These are phyloP conservation scores for Nigrograna mackinnonii DNA, from an alignment of 2,329 filamentous ascomycete species.

Conservation along the genomic window DNA sequence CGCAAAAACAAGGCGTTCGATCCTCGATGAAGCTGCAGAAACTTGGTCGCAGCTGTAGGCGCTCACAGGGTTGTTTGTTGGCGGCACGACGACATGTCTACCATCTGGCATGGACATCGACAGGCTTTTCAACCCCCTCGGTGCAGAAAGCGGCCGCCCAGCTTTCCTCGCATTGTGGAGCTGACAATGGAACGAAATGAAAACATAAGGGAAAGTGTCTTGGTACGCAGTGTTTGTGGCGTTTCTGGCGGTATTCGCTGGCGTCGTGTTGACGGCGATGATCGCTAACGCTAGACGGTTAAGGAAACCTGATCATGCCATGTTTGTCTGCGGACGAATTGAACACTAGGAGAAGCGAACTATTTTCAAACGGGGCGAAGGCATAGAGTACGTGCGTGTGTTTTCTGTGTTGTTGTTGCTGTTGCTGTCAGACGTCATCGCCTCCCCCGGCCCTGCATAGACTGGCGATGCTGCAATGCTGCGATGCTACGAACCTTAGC, in stretches of 20 bases:
- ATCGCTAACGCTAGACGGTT: not conserved
- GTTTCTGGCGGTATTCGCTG: not conserved
- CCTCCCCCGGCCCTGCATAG: no score
- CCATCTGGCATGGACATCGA: slow-evolving; percentile 7
- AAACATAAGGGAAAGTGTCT: not conserved
- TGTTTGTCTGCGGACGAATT: not conserved
- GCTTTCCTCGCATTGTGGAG: slow-evolving; percentile 1
- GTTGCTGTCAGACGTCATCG: not conserved
- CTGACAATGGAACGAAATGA: slow-evolving; percentile 2
- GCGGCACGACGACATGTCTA: not conserved
- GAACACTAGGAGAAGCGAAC: not conserved
- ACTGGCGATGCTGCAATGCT: no score
- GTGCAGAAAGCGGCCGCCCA: no score
- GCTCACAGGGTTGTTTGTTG: slow-evolving; percentile 1
- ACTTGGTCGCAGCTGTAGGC: slow-evolving; percentile 12
- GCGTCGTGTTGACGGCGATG: not conserved
- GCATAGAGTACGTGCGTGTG: not conserved
- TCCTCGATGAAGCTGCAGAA: slow-evolving; percentile 14
- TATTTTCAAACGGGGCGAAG: not conserved
- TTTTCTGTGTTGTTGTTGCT: not conserved
- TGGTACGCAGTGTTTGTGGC: not conserved
- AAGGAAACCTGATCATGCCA: not conserved
- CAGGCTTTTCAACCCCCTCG: slow-evolving; percentile 3
- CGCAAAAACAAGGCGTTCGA: slow-evolving; percentile 7
- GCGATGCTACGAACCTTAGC: no score